Percentiles rank a stretch among this genome's conserved stretches.
These are phyloP conservation scores for Trichothecium sympodiale DNA, from an alignment of 2,329 filamentous ascomycete species.

Conservation along the genomic window DNA sequence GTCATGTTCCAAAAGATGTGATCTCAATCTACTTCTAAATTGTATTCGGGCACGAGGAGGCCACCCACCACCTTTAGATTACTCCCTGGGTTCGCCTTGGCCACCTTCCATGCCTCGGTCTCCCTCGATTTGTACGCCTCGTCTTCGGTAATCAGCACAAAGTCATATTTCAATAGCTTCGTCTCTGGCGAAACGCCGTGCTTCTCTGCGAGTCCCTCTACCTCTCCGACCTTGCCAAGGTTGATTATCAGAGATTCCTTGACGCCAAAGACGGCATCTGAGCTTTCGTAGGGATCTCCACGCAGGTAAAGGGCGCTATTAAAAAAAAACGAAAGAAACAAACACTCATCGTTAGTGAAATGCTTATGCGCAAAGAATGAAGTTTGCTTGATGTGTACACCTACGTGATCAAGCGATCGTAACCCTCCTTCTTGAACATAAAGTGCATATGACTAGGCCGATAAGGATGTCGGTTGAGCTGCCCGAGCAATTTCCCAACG, in stretches of 20 bases:
- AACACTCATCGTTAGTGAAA: conserved; percentile 1
- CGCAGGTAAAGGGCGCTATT: conserved; percentile 67
- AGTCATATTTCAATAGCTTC: conserved; percentile 59
- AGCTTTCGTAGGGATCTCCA: conserved; percentile 70
- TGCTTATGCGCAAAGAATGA: no score
- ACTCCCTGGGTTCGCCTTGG: no score
- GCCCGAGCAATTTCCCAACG: conserved; percentile 58
- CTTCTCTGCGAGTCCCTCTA: conserved; percentile 35
- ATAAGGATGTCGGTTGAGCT: conserved; percentile 59
- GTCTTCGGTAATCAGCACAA: conserved; percentile 51
- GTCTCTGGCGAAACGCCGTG: conserved; percentile 55
- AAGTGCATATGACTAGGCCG: conserved; percentile 74
- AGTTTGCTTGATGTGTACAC: no score
- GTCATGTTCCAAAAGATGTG: no score
- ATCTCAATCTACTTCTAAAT: no score
- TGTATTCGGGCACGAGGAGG: no score
- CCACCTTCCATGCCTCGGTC: no score
- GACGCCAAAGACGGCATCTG: conserved; percentile 78
- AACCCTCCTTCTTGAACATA: conserved; percentile 74
- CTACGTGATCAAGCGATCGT: conserved; percentile 73
- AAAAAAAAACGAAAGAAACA: not conserved
- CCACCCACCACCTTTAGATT: no score
- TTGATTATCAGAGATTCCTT: conserved; percentile 71
- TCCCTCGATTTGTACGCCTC: conserved; percentile 1
- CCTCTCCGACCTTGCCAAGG: conserved; percentile 35